phyloP scores from a whole-genome alignment of 192 early-diverging fungal genomes.

The Coemansia sp. region DNA sequence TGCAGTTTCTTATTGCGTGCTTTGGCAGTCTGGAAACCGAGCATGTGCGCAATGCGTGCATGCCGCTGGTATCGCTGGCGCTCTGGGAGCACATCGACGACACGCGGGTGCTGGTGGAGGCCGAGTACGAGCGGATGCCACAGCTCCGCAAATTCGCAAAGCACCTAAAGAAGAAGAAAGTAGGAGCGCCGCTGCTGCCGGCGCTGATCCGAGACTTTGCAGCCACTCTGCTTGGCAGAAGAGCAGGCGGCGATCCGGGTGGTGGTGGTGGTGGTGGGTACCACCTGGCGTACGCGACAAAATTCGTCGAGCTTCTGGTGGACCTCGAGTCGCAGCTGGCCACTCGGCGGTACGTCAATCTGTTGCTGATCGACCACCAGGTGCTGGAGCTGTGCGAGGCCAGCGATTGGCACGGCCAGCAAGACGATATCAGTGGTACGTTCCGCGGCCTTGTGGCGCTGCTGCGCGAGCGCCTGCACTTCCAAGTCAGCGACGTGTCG shows the following conservation, averaged over 20 bases:
- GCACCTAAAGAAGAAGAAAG: constrained; percentile 57
- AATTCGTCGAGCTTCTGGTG: constrained; percentile 85
- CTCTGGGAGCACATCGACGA: constrained; percentile 75
- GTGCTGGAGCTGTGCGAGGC: constrained; percentile 55
- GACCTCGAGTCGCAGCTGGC: constrained; percentile 88
- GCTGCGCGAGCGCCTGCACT: constrained; percentile 61
- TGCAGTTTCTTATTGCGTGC: constrained; percentile 80
- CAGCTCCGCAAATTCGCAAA: constrained; percentile 73
- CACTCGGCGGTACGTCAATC: constrained; percentile 87
- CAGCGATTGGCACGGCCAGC: constrained; percentile 2
- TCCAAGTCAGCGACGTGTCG: constrained; percentile 82
- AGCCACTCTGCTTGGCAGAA: background rate
- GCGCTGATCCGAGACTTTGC: constrained; percentile 70
- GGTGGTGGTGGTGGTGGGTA: too few relatives aligned
- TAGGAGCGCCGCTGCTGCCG: constrained; percentile 62
- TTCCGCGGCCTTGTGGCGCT: constrained; percentile 70
- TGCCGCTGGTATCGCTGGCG: constrained; percentile 73
- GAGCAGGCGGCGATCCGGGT: background rate
- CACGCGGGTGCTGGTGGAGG: constrained; percentile 55
- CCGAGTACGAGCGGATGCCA: constrained; percentile 63
- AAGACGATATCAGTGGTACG: background rate
- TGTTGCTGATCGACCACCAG: constrained; percentile 81
- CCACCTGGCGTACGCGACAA: constrained; percentile 63
- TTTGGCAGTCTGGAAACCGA: constrained; percentile 85
- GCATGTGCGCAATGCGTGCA: constrained; percentile 74